Conservation (phyloP, 176 grass and related monocot genomes). For the Musa beccarii region DNA sequence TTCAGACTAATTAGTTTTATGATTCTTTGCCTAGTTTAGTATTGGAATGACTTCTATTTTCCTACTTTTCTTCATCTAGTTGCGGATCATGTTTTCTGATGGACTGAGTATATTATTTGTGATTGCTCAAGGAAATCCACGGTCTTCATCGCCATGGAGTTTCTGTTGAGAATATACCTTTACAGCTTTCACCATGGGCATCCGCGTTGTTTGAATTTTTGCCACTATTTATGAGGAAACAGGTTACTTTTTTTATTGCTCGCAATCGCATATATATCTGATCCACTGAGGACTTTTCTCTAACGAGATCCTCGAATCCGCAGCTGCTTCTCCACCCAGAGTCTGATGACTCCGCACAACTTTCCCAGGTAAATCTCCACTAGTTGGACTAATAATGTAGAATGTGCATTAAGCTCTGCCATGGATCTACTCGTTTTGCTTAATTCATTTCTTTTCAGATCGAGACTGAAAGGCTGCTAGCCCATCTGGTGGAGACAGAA, state of each 20-base stretch:
- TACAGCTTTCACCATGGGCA: conserved; percentile 98
- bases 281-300: too few species aligned
- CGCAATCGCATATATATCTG: too few species aligned
- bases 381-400: conserved; percentile 3
- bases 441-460: conserved; percentile 45
- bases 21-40: background rate
- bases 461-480: conserved; percentile 97
- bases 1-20: background rate
- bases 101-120: background rate
- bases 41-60: conserved; percentile 8
- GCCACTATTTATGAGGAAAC: conserved; percentile 87
- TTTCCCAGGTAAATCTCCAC: conserved; percentile 68
- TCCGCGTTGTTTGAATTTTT: conserved; percentile 98
- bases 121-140: conserved; percentile 80
- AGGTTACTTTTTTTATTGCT: conserved; percentile 33
- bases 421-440: conserved; percentile 6
- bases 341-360: conserved; percentile 95
- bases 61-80: too few species aligned
- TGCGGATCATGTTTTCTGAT: too few species aligned
- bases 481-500: conserved; percentile 88
- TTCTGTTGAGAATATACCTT: conserved; percentile 75
- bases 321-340: conserved; percentile 89
- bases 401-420: background rate
- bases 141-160: conserved; percentile 75
- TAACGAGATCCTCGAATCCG: too few species aligned